A percentile compares a stretch with the other conserved stretches of the same genome.
Conservation (phyloP, 306 rosid species). For the Fragaria ananassa region DNA sequence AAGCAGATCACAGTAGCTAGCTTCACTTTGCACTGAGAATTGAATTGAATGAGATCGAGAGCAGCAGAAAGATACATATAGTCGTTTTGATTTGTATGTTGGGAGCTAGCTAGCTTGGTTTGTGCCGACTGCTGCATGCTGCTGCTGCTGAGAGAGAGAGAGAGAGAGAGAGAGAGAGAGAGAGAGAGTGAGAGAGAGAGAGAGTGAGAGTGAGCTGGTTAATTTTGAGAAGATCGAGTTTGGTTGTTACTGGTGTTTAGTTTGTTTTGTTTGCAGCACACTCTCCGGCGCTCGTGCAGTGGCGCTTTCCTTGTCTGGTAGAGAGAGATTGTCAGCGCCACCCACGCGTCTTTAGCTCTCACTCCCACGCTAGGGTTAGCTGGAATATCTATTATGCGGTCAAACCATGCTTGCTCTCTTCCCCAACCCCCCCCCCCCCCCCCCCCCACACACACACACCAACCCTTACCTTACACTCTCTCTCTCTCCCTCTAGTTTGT, state of each 20-base stretch:
- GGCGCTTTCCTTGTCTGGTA: constrained; percentile 31
- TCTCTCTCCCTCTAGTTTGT: background rate
- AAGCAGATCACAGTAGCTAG: background rate
- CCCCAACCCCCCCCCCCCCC: no score
- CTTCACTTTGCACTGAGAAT: background rate
- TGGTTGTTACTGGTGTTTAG: background rate
- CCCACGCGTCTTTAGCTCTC: constrained; percentile 41
- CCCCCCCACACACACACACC: no score
- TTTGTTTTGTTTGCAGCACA: constrained; percentile 26
- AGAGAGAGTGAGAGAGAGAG: background rate
- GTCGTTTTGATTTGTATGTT: background rate
- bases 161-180: background rate
- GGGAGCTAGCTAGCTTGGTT: background rate
- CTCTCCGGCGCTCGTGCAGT: constrained; percentile 54
- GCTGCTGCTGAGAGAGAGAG: background rate
- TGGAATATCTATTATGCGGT: constrained; percentile 28
- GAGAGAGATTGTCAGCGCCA: constrained; percentile 41
- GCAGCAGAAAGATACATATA: background rate
- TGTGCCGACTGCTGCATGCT: constrained; percentile 1
- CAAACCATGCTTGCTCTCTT: constrained; percentile 24
- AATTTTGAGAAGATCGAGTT: constrained; percentile 12
- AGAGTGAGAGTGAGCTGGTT: background rate
- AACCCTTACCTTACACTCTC: constrained; percentile 3
- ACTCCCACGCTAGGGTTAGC: constrained; percentile 21
- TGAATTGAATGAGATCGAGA: background rate